phyloP scores from a whole-genome alignment of 805 yeast species.

The Barnettozyma pratensis region DNA sequence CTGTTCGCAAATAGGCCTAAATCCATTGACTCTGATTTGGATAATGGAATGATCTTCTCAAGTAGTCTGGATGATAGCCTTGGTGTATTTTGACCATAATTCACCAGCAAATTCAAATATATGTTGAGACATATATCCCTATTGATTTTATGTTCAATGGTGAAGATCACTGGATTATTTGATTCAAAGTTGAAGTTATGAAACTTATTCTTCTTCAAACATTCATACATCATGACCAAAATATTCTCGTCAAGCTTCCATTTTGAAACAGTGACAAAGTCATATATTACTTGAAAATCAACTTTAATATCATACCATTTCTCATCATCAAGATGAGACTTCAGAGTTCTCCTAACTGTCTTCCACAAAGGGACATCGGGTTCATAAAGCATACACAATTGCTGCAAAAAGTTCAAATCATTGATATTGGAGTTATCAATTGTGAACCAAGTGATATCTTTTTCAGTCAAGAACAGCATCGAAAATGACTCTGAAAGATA shows the following conservation, averaged over 20 bases:
- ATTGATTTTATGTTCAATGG: constrained; percentile 4
- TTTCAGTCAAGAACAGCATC: constrained; percentile 10
- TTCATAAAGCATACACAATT: constrained; percentile 7
- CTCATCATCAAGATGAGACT: background rate
- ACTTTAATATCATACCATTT: constrained; percentile 1
- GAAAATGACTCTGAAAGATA: constrained; percentile 17
- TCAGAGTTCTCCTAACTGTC: constrained; percentile 3
- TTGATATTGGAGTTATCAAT: constrained; percentile 5
- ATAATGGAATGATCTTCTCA: constrained; percentile 20
- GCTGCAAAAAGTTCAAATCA: constrained; percentile 13
- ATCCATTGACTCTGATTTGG: constrained; percentile 11
- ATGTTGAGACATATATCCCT: constrained; percentile 13
- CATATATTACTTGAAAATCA: constrained; percentile 9
- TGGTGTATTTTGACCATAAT: constrained; percentile 1
- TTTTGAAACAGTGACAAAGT: constrained; percentile 1
- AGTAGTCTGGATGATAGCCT: constrained; percentile 13
- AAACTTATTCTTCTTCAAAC: constrained; percentile 18
- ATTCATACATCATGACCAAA: constrained; percentile 15
- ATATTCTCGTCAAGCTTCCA: constrained; percentile 17
- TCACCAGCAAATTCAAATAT: constrained; percentile 15
- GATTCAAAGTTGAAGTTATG: constrained; percentile 15
- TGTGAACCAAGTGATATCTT: constrained; percentile 12
- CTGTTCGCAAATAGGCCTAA: constrained; percentile 19
- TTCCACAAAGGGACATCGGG: constrained; percentile 10
- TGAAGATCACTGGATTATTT: constrained; percentile 10